Base-by-base conservation (phyloP, 2,329 filamentous ascomycete species). In the Colletotrichum spaethianum region DNA sequence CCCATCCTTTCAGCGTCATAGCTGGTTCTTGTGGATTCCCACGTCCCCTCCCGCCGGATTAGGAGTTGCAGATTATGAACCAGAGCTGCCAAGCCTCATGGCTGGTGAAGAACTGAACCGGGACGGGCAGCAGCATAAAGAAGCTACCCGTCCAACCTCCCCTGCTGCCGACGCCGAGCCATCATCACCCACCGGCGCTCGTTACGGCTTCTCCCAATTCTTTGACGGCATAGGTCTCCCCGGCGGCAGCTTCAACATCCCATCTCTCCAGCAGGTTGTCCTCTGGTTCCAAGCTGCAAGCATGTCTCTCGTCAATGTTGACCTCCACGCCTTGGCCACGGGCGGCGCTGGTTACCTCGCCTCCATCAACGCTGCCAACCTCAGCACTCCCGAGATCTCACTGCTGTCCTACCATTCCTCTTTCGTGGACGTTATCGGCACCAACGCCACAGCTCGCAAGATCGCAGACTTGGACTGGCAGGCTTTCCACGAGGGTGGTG, bases 81-180 rank as follows among this genome's bases (percentile, higher is more conserved):
- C 12, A 23, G 50, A 53, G 48, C 48, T 14, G 53, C 53, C 53
- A 57, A 40, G 33, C 33, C 23, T 44, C 23, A 72, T 72, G 69
- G 64, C 59, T n/a, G 59, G n/a, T 23, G 50, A 59, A 31, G 42
- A 26, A 20, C 59, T 57, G 69, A 63, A 52, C 11, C 44, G 53
- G 52, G 57, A 57, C 63, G 63, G 63, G 36, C 46, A 56, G 46
- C 31, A 28, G 23, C 23, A 63, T 72, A 69, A 69, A 72, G 52
- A 69, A 42, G 59, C 64, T n/a, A 18, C 50, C 57, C 28, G 33
- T 46, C 57, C 57, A 11, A 33, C 31, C 42, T 78, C 81, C 60
- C 70, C 83, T 40, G 78, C 84, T 7, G 84, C 83, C 16, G 63
- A 77, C 31, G 75, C 76, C 57, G 50, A 40, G 31, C 31, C 52